phyloP scores from a whole-genome alignment of 2,329 filamentous ascomycete species.

The Metarhizium brunneum region DNA sequence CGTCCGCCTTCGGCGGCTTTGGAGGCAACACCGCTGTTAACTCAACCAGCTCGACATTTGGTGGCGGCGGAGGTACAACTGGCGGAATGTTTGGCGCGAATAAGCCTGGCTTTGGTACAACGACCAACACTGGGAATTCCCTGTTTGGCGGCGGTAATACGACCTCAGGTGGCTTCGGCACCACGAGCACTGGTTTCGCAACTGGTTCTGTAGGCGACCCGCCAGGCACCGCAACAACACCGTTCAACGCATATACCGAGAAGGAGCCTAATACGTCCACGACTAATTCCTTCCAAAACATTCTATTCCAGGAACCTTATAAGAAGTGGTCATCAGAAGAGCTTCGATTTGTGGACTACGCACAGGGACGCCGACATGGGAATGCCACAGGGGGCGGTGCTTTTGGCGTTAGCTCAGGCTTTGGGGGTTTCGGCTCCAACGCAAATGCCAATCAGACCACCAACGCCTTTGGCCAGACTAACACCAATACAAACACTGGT shows the following conservation, averaged over 20 bases:
- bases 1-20: slow-evolving; percentile 33
- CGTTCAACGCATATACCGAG: slow-evolving; percentile 61
- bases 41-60: slow-evolving; percentile 29
- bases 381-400: slow-evolving; percentile 77
- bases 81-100: slow-evolving; percentile 45
- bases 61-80: slow-evolving; percentile 24
- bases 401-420: slow-evolving; percentile 57
- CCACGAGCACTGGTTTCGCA: slow-evolving; percentile 41
- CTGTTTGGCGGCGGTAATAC: slow-evolving; percentile 36
- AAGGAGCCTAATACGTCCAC: slow-evolving; percentile 55
- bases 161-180: slow-evolving; percentile 22
- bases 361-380: slow-evolving; percentile 73
- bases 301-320: slow-evolving; percentile 71
- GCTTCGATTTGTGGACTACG: slow-evolving; percentile 76
- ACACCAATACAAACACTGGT: slow-evolving; percentile 22
- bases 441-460: slow-evolving; percentile 17
- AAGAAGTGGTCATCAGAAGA: slow-evolving; percentile 88
- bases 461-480: slow-evolving; percentile 37
- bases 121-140: slow-evolving; percentile 29
- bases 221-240: slow-evolving; percentile 59
- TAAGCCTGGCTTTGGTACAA: slow-evolving; percentile 42
- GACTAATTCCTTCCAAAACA: slow-evolving; percentile 63
- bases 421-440: slow-evolving; percentile 40
- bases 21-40: slow-evolving; percentile 21
- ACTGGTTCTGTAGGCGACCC: slow-evolving; percentile 37